Evolutionary conservation across 2,329 filamentous ascomycete genomes (phyloP), one percentile per base, ranked within the genome.

Genomic region (Exophiala mesophila): DNA sequence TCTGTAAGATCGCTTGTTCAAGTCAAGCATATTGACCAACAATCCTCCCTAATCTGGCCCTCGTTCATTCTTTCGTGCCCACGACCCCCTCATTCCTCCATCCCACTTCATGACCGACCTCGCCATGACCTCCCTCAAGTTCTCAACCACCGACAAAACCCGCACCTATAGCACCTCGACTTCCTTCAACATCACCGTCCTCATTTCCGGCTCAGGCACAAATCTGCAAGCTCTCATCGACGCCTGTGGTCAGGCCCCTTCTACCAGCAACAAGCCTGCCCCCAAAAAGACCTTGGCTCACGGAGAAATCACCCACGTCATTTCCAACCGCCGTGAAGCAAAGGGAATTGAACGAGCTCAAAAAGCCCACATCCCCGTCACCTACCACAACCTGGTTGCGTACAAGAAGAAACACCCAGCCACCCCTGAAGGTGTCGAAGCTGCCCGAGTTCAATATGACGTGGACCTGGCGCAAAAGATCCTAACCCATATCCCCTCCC

Each of bases 201-300:
- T 87, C 59, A 82, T 82, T 62, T 84, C 80, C 36, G 83, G 85
- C 63, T 81, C 76, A 53, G 86, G 86, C 55, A 80, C 82, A 28
- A 90, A 90, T 61, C 78, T 89, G 15, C 84, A 90, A 70, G 85
- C 85, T 44, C 73, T 94, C 39, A 82, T 83, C 57, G 77, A 83
- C 61, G 75, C 76, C 45, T 68, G 69, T 63, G 65, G 67, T 40
- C 61, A 70, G 19, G 61, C 64, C 21, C 56, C 64, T 17, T 19
- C 36, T 9, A 36, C 35, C n/a, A 45, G 44, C 13, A 29, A 20
- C 26, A 28, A 36, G 26, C 24, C 48, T 13, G 13, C 45, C 16
- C 39, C 48, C 7, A 39, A 26, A 36, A 45, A 42, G 12, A 18
- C 39, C 3, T 69, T 78, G 20, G 69, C 74, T 29, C 65, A 71